Evolutionary conservation across 805 yeast species (phyloP), one percentile per base, ranked within the genome.

Genomic region (Schwanniomyces occidentalis): DNA sequence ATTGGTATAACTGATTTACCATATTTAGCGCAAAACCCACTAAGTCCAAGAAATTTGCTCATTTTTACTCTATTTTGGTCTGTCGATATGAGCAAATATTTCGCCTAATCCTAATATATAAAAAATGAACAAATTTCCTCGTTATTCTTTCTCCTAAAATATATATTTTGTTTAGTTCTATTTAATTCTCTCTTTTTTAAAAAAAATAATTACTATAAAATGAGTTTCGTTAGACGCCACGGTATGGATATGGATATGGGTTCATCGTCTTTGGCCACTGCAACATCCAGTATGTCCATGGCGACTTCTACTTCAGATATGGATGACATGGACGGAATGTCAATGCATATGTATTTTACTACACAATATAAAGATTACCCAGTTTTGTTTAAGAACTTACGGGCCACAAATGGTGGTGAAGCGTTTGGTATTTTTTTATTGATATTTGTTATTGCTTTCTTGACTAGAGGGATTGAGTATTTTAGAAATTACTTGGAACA

Each of bases 361-460:
- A 59, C 76, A 0, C 49, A 58, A 2, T 84, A 65, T 56, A 43
- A 56, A 2, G 58, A 68, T 25, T 77, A 78, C 42, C 88, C 91
- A 0, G 87, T 85, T 0, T 49, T 85, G 4, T 85, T 85, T 61
- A 58, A 68, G 38, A 59, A 62, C 0, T 58, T 85, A 30, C 49
- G 51, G 8, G 91, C 91, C 2, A 45, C 63, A 2, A 63, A 60
- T 26, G 74, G 74, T 16, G 88, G 71, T 7, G 71, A 73, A 34
- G 89, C 86, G 0, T 85, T 85, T 55, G 95, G 91, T 16, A 82
- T 85, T 10, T 85, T 84, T 50, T 61, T 78, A 22, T 61, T 80
- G 9, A 52, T 85, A 15, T 76, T 85, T 51, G 74, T 73, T 17
- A 61, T 76, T 2, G 80, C 81, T 0, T 75, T 85, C 49, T 62